Evolutionary conservation across 1,139 yeast genomes (phyloP).

Genomic region (Kurtzmaniella quercitrusa): DNA sequence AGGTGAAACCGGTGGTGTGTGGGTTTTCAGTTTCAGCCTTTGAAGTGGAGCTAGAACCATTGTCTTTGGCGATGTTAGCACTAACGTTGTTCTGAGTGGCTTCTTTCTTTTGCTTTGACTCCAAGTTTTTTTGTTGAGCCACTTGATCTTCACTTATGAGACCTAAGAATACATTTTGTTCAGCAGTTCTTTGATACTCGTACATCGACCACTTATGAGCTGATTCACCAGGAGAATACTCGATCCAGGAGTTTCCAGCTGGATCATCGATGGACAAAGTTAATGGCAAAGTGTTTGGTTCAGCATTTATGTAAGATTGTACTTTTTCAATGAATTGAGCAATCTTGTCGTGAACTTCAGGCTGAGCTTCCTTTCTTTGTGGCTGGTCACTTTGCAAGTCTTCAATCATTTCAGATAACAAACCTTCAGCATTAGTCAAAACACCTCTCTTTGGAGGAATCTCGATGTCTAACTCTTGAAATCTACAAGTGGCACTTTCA

Average conservation of each 20-base stretch:
- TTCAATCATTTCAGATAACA: conserved; percentile 76
- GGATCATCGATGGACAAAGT: conserved; percentile 88
- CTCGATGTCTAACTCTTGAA: conserved; percentile 84
- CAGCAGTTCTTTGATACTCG: conserved; percentile 82
- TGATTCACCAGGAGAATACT: conserved; percentile 82
- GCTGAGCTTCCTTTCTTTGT: conserved; percentile 66
- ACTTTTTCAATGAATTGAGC: conserved; percentile 64
- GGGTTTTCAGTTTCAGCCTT: conserved; percentile 19
- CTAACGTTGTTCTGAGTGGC: conserved; percentile 33
- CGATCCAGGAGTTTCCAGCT: conserved; percentile 97
- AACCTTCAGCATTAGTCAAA: conserved; percentile 87
- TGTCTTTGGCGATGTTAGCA: conserved; percentile 16
- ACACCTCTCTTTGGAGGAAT: conserved; percentile 96
- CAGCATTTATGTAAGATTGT: conserved; percentile 55
- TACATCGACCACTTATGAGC: conserved; percentile 87
- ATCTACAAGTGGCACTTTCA: conserved; percentile 79
- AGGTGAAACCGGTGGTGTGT: conserved; percentile 52
- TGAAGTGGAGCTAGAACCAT: conserved; percentile 5
- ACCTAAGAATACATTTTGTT: conserved; percentile 87
- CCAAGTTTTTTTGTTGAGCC: conserved; percentile 47
- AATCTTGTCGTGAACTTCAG: conserved; percentile 73
- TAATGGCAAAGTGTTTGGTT: conserved; percentile 67
- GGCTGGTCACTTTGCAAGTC: conserved; percentile 82
- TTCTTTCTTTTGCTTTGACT: conserved; percentile 33
- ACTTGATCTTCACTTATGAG: conserved; percentile 76